Conservation (phyloP, 176 grass and related monocot species). For the Otatea glauca region DNA sequence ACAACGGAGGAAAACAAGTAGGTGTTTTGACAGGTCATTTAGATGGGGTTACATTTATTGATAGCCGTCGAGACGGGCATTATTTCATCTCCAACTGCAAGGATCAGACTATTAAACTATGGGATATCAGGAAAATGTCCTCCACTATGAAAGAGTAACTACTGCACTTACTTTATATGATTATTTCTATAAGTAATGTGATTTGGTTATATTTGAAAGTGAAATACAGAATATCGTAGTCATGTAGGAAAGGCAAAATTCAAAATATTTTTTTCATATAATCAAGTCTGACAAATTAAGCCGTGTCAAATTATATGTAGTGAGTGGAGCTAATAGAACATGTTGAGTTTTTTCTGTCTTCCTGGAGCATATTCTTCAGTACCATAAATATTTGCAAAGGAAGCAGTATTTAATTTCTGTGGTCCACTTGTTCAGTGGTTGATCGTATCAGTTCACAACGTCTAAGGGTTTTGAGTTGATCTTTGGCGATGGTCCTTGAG, state of each 20-base stretch:
- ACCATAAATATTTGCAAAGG: not conserved
- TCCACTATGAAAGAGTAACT: constrained; percentile 44
- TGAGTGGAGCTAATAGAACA: not conserved
- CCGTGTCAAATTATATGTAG: not conserved
- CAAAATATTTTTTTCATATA: not conserved
- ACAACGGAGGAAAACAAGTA: constrained; percentile 60
- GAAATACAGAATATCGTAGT: not conserved
- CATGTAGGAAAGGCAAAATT: constrained; percentile 4
- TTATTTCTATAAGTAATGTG: too few species aligned
- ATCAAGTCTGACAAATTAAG: not conserved
- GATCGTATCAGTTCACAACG: not conserved
- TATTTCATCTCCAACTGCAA: constrained; percentile 97
- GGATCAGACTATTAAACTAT: constrained; percentile 97
- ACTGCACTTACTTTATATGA: too few species aligned
- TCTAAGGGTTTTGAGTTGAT: not conserved
- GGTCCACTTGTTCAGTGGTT: not conserved
- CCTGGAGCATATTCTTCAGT: not conserved
- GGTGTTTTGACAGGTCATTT: constrained; percentile 84
- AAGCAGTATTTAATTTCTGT: constrained; percentile 9
- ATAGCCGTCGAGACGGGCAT: constrained; percentile 82
- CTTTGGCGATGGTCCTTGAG: not conserved
- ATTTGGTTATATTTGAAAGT: constrained; percentile 34
- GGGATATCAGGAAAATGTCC: constrained; percentile 96
- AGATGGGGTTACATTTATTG: constrained; percentile 92
- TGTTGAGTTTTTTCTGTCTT: not conserved